phyloP scores from a whole-genome alignment of 352 stramenopile genomes.

The Pythium apleroticum region DNA sequence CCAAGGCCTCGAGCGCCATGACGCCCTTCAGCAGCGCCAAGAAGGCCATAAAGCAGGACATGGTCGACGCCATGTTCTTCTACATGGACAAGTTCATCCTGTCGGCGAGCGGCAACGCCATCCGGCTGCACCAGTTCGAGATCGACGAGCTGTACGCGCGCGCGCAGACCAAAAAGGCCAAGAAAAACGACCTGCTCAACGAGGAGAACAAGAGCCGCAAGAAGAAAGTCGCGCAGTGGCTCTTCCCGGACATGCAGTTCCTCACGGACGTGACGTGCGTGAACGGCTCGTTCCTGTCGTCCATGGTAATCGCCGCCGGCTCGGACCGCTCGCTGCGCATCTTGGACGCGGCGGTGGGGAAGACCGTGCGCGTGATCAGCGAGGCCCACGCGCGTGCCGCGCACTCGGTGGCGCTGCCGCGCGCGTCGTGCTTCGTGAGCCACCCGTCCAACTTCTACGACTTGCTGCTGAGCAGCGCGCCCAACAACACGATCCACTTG shows the following conservation, averaged over 20 bases:
- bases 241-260: slow-evolving; percentile 61
- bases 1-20: slow-evolving; percentile 31
- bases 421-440: slow-evolving; percentile 63
- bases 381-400: slow-evolving; percentile 61
- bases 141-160: slow-evolving; percentile 58
- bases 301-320: slow-evolving; percentile 64
- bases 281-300: slow-evolving; percentile 82
- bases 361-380: slow-evolving; percentile 54
- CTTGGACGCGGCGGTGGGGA: slow-evolving; percentile 64
- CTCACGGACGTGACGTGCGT: slow-evolving; percentile 71
- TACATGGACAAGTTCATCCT: slow-evolving; percentile 90
- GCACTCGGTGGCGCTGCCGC: slow-evolving; percentile 68
- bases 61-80: slow-evolving; percentile 77
- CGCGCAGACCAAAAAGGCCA: slow-evolving; percentile 41
- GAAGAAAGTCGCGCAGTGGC: slow-evolving; percentile 63
- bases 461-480: slow-evolving; percentile 72
- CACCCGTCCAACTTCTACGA: slow-evolving; percentile 83
- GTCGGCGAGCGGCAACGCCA: slow-evolving; percentile 56
- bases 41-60: slow-evolving; percentile 48
- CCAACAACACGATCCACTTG: slow-evolving; percentile 69
- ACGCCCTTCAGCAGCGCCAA: slow-evolving; percentile 41
- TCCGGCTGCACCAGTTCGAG: slow-evolving; percentile 75
- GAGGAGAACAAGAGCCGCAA: slow-evolving; percentile 68
- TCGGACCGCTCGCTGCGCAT: slow-evolving; percentile 78
- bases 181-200: slow-evolving; percentile 34